phyloP scores from a whole-genome alignment of 106 monocot species.

The Amphibolis antarctica region DNA sequence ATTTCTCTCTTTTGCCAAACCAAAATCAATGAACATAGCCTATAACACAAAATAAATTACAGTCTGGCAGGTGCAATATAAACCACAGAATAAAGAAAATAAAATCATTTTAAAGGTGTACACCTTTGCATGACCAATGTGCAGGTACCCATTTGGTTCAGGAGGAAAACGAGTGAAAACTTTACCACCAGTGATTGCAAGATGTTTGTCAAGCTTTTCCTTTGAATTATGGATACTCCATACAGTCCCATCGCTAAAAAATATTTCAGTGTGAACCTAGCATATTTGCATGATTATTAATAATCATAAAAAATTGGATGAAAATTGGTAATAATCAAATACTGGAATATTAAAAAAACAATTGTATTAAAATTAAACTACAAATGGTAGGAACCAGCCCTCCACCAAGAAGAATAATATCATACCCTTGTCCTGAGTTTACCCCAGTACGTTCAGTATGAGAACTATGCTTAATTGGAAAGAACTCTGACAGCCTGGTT shows the following conservation, averaged over 20 bases:
- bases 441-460: too few relatives aligned
- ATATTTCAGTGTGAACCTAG: slow-evolving; percentile 96
- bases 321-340: background rate
- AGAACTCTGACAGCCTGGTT: too few relatives aligned
- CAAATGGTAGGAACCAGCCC: too few relatives aligned
- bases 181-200: slow-evolving; percentile 63
- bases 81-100: background rate
- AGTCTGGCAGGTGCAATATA: background rate
- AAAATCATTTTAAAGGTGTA: background rate
- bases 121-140: slow-evolving; percentile 99
- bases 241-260: slow-evolving; percentile 71
- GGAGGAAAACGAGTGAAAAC: slow-evolving; percentile 91
- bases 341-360: too few relatives aligned
- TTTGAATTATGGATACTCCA: slow-evolving; percentile 82
- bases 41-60: slow-evolving; percentile 17
- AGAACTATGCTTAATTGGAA: too few relatives aligned
- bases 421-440: too few relatives aligned
- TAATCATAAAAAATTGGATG: too few relatives aligned
- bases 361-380: too few relatives aligned
- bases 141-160: slow-evolving; percentile 95
- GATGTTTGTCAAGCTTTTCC: slow-evolving; percentile 68
- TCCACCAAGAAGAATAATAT: too few relatives aligned
- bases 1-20: slow-evolving; percentile 64
- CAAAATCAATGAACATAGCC: slow-evolving; percentile 98
- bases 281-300: background rate